Base-by-base conservation (phyloP, 768 basidiomycete genomes). In the Xanthoconium stramineum region DNA sequence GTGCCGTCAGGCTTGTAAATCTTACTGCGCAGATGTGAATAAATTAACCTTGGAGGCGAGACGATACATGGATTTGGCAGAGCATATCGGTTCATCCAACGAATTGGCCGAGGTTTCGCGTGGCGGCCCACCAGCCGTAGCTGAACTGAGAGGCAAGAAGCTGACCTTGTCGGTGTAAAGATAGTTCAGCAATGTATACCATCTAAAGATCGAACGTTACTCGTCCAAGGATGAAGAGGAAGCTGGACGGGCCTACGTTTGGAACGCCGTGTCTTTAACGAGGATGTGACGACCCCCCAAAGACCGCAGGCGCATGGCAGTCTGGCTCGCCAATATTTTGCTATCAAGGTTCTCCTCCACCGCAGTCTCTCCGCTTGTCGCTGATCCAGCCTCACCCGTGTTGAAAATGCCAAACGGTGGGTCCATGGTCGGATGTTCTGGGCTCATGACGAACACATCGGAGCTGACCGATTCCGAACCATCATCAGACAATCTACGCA, bases 41-140 rank as follows among this genome's bases (percentile, higher is more conserved):
- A 28, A 5, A 17, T 59, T 17, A 12, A 75, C 77, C 68, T 77
- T 76, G 30, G 62, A 60, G 6, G 77, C 76, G 12, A 78, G 63
- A 14, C 74, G 72, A 55, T 76, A 78, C 73, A 78, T 78, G 0
- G 76, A 78, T 50, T 78, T 78, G 0, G 76, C 73, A 5, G 76
- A 78, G 44, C 76, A 77, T 17, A 35, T 47, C 7, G 59, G 54
- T 7, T 40, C 44, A 7, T 62, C 52, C 2, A 43, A 9, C n/a
- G 50, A 19, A 14, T 42, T 38, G 2, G n/a, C 28, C 8, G 43
- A 60, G 12, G 47, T 35, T 38, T 14, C 44, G 2, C 15, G 3
- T 3, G 40, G 15, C 24, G 56, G 48, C 17, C 32, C 37, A 28
- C 43, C 55, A 10, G 28, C 7, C 9, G 24, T 14, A 13, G 61